These are phyloP conservation scores for Pythium oligandrum DNA, from an alignment of 352 stramenopile genomes.

Conservation along the genomic window DNA sequence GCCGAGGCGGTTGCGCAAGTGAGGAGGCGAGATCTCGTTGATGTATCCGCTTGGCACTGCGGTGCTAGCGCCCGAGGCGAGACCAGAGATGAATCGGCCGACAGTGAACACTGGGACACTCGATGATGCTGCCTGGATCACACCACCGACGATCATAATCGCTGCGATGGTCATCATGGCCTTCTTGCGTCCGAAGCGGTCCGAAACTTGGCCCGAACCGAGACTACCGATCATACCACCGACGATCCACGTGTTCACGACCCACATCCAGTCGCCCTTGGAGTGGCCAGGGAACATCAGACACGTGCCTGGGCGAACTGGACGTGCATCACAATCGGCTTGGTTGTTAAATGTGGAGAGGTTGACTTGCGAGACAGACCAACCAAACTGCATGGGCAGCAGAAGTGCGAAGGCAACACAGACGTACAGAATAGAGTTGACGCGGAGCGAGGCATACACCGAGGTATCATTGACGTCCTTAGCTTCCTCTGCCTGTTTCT, in stretches of 20 bases:
- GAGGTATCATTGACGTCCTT: too few species aligned
- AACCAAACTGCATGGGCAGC: conserved; percentile 47
- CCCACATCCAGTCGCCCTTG: conserved; percentile 44
- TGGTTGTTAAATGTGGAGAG: conserved; percentile 50
- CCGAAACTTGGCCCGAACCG: conserved; percentile 23
- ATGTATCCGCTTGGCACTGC: conserved; percentile 23
- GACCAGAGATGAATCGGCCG: conserved; percentile 39
- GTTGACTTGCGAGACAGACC: conserved; percentile 66
- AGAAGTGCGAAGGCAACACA: conserved; percentile 45
- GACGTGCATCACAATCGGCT: conserved; percentile 32
- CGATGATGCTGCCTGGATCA: conserved; percentile 26
- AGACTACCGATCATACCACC: conserved; percentile 49
- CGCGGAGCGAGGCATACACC: too few species aligned
- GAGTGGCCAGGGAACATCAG: conserved; percentile 37
- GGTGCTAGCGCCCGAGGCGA: conserved; percentile 40
- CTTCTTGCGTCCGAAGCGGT: conserved; percentile 42
- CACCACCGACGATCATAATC: conserved; percentile 34
- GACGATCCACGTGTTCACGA: conserved; percentile 52
- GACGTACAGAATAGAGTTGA: conserved; percentile 27
- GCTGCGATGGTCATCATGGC: conserved; percentile 23
- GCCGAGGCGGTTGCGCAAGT: conserved; percentile 29
- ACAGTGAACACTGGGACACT: conserved; percentile 30
- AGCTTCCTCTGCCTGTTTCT: too few species aligned
- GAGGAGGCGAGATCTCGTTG: conserved; percentile 22
- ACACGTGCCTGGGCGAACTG: conserved; percentile 26